Base-by-base conservation (phyloP, 306 rosid genomes). In the Luffa acutangula region DNA sequence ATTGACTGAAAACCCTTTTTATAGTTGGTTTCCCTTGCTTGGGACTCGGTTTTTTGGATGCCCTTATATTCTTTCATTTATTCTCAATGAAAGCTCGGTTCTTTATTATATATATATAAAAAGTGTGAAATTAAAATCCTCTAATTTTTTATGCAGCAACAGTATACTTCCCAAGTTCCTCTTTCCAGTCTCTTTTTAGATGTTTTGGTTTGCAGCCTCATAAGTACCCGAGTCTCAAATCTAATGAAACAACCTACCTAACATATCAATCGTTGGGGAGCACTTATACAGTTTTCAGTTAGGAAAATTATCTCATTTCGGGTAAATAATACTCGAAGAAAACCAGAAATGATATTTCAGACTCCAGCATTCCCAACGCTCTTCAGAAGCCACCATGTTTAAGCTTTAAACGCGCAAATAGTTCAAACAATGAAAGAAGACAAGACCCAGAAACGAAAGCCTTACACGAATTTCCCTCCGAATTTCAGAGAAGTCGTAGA, bases 381-480 rank as follows among this genome's bases (percentile, higher is more conserved):
- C 77, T 46, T 56, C 65, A 25, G 42, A 6, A 33, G 31, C 34
- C 2, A 49, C 52, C 66, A 39, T 51, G 21, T 43, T 18, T 57
- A 57, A 54, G 80, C 57, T 70, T 51, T 48, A 79, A 59, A 81
- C 7, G 42, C 11, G 7, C 64, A 7, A 12, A 39, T 0, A 45
- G 33, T 62, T 5, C 13, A 21, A 65, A n/a, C 39, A 48, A 73
- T 5, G 34, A 33, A 64, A 51, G 10, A 31, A 21, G 4, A 74
- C 4, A 45, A 15, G 11, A 41, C 77, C 53, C 4, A 76, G 53
- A 67, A 43, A 4, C 75, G 34, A 15, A 77, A 59, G 53, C 39
- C 69, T 49, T 52, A 94, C 98, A 91, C 90, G 98, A 93, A 96
- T 96, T 83, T 96, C 99, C 85, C 92, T 84, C 59, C 99, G 91